These are phyloP conservation scores for Claviceps capensis DNA, from an alignment of 2,329 filamentous ascomycete genomes.

Conservation along the genomic window DNA sequence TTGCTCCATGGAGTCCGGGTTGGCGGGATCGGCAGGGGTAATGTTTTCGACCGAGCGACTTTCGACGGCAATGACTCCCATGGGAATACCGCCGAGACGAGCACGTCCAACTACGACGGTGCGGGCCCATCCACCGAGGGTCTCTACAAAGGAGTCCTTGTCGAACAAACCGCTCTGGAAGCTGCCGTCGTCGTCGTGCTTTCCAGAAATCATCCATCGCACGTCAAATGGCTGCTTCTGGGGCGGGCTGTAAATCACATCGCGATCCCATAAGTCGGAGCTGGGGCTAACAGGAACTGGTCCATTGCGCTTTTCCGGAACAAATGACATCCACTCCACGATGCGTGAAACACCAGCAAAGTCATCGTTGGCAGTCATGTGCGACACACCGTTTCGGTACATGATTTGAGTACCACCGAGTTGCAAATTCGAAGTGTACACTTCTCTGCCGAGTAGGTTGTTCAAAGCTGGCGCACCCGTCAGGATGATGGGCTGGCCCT, in stretches of 20 bases:
- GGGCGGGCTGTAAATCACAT: conserved; percentile 69
- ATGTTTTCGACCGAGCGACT: conserved; percentile 93
- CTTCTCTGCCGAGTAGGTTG: conserved; percentile 93
- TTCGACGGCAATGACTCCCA: conserved; percentile 97
- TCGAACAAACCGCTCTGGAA: conserved; percentile 92
- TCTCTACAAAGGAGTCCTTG: conserved; percentile 91
- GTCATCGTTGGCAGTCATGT: conserved; percentile 96
- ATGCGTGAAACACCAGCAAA: conserved; percentile 97
- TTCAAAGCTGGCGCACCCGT: conserved; percentile 96
- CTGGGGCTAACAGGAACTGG: conserved; percentile 86
- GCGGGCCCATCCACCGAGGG: conserved; percentile 90
- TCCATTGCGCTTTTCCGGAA: conserved; percentile 87
- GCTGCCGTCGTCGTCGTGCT: conserved; percentile 54
- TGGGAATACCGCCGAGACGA: conserved; percentile 89
- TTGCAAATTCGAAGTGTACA: conserved; percentile 98
- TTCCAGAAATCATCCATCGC: conserved; percentile 79
- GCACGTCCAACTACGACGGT: conserved; percentile 95
- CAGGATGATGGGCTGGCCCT: conserved; percentile 96
- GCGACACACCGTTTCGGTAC: conserved; percentile 99
- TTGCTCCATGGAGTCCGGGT: conserved; percentile 96
- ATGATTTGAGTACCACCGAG: conserved; percentile 99
- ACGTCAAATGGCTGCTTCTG: conserved; percentile 84
- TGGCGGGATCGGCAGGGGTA: conserved; percentile 90
- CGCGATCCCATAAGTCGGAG: conserved; percentile 82
- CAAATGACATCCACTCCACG: conserved; percentile 93